phyloP scores from a whole-genome alignment of 2,329 filamentous ascomycete species.

The Pseudocercospora musae region DNA sequence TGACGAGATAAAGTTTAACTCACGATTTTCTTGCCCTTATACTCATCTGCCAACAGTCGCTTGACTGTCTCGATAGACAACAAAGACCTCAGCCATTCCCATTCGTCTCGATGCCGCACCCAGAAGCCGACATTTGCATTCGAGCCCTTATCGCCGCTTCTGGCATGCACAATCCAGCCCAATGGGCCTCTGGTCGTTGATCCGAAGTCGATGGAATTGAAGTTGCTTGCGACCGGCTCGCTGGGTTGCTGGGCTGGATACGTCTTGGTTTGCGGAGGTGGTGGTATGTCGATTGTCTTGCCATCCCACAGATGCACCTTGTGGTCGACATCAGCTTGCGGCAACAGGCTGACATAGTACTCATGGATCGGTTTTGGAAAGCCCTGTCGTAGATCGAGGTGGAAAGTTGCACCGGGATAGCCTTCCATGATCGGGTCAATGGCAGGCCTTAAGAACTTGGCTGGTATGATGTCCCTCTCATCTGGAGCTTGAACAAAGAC shows the following conservation, averaged over 20 bases:
- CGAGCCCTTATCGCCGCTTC: conserved; percentile 36
- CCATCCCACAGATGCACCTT: conserved; percentile 32
- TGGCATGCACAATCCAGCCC: conserved; percentile 38
- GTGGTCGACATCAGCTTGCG: conserved; percentile 31
- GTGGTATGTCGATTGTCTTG: conserved; percentile 32
- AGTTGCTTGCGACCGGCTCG: conserved; percentile 20
- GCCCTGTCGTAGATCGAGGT: conserved; percentile 39
- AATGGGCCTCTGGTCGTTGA: conserved; percentile 37
- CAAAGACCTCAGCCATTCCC: conserved; percentile 33
- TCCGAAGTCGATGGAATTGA: conserved; percentile 30
- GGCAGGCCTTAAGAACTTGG: conserved; percentile 37
- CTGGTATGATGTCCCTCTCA: conserved; percentile 27
- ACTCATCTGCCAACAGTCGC: conserved; percentile 34
- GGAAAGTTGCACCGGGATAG: conserved; percentile 34
- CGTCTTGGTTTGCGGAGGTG: conserved; percentile 32
- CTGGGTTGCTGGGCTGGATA: conserved; percentile 38
- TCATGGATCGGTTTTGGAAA: conserved; percentile 42
- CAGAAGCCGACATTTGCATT: conserved; percentile 41
- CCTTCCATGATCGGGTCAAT: conserved; percentile 45
- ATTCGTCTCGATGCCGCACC: conserved; percentile 38
- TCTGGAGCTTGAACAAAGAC: conserved; percentile 38
- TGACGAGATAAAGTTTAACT: background rate
- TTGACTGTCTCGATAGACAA: conserved; percentile 30
- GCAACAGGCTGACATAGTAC: conserved; percentile 41
- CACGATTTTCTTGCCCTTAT: conserved; percentile 35